Evolutionary conservation across 768 basidiomycete species (phyloP).

Genomic region (Tulasnella sp.): DNA sequence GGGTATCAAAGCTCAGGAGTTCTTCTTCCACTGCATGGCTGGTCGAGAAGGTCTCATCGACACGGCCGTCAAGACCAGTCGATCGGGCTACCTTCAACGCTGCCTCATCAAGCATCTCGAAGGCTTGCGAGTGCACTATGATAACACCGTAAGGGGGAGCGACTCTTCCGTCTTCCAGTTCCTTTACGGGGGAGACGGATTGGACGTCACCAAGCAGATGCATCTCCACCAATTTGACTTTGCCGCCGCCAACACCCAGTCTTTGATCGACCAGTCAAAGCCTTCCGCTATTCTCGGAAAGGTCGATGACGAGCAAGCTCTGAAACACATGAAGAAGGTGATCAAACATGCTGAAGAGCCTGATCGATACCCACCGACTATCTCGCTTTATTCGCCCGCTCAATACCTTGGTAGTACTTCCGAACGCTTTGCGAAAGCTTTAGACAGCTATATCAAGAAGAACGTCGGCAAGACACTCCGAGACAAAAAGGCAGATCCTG

Average conservation of each 20-base stretch:
- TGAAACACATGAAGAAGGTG: constrained; percentile 77
- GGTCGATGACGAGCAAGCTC: constrained; percentile 57
- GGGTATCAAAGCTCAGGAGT: constrained; percentile 95
- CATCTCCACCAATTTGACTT: constrained; percentile 87
- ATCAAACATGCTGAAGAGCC: constrained; percentile 52
- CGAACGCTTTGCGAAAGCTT: constrained; percentile 73
- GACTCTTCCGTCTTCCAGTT: constrained; percentile 93
- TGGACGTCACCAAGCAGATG: constrained; percentile 96
- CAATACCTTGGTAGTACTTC: constrained; percentile 82
- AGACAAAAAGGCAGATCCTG: constrained; percentile 21
- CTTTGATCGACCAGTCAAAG: constrained; percentile 57
- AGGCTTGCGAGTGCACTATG: constrained; percentile 93
- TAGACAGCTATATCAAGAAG: constrained; percentile 65
- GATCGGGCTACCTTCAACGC: constrained; percentile 95
- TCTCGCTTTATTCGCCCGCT: constrained; percentile 67
- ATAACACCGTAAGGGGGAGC: constrained; percentile 93
- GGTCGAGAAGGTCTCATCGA: constrained; percentile 98
- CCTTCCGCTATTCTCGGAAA: constrained; percentile 46
- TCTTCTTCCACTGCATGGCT: constrained; percentile 99
- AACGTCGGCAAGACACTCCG: constrained; percentile 33
- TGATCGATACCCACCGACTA: constrained; percentile 52
- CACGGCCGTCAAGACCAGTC: constrained; percentile 97
- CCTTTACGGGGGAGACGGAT: constrained; percentile 88
- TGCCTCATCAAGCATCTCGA: constrained; percentile 98
- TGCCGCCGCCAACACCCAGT: constrained; percentile 71